These are phyloP conservation scores for Urochloa ruziziensis DNA, from an alignment of 176 grass and related monocot species.

Conservation along the genomic window DNA sequence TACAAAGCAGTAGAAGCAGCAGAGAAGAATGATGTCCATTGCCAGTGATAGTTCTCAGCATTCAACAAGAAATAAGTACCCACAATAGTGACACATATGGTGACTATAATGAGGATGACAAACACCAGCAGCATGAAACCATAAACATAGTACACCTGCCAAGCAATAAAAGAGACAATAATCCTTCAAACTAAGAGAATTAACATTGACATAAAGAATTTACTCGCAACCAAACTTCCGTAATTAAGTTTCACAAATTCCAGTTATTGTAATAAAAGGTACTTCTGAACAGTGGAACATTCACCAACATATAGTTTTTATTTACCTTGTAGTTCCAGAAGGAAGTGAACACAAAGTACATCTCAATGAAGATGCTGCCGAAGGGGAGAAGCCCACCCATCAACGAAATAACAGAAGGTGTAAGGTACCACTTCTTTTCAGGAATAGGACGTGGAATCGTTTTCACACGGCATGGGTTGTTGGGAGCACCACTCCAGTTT, in stretches of 20 bases:
- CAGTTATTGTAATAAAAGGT: background rate
- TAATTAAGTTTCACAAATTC: background rate
- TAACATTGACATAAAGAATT: background rate
- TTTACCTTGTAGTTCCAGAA: conserved; percentile 99
- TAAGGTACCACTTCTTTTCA: conserved; percentile 99
- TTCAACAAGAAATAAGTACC: conserved; percentile 98
- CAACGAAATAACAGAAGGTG: conserved; percentile 76
- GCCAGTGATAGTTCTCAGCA: conserved; percentile 99
- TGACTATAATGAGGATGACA: conserved; percentile 95
- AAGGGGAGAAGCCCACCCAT: conserved; percentile 97
- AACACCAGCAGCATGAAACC: conserved; percentile 99
- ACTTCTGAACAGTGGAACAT: background rate
- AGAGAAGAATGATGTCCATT: conserved; percentile 99
- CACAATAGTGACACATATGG: conserved; percentile 94
- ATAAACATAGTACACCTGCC: conserved; percentile 96
- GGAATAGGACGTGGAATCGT: conserved; percentile 96
- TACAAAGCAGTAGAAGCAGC: conserved; percentile 91
- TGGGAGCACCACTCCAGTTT: conserved; percentile 98
- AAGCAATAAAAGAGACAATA: conserved; percentile 5
- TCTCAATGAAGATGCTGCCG: conserved; percentile 99
- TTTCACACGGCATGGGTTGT: conserved; percentile 95
- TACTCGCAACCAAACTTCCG: background rate
- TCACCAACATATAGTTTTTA: conserved; percentile 5
- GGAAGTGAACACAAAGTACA: conserved; percentile 99
- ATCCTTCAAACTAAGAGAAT: background rate